Evolutionary conservation across 2,329 filamentous ascomycete genomes (phyloP), one percentile per base, ranked within the genome.

Genomic region (Cladosporium sphaerospermum): DNA sequence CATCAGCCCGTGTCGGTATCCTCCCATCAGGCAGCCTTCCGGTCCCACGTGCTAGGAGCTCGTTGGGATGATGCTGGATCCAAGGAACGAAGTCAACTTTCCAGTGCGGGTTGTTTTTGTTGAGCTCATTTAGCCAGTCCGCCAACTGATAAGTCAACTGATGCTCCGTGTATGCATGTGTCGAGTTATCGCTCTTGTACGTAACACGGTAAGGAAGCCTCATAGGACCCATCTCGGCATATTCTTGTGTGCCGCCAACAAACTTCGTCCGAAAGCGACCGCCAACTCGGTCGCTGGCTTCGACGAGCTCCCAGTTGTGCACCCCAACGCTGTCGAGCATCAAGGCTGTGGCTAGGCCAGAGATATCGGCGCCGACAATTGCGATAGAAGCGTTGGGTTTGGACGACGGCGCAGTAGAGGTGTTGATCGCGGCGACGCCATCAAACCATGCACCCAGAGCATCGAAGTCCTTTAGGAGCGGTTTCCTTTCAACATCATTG

Each of bases 141-240:
- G 75, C 81, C 1, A 85, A 71, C 61, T 84, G 79, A 64, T 83
- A 84, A 0, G 84, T 78, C 61, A 86, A 71, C 57, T 79, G 75
- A 61, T 84, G 81, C 58, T 85, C 82, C 3, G 76, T 75, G 56
- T 84, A 79, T 52, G 79, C 75, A 2, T 75, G 57, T 0, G 77
- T 82, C 58, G 77, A 71, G 57, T 82, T 81, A 14, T 75, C 73
- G 18, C 70, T 69, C 3, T 73, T 63, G 57, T 79, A 75, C 8
- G 62, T 69, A 14, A 72, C 65, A 1, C 71, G 73, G 9, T 77
- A 69, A 0, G 82, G 82, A 56, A 85, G 79, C 3, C 81, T 70
- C 81, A 85, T 84, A 0, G 81, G 79, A 0, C 82, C 82, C 78
- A 77, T 76, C 63, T 85, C 82, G 59, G 84, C 81, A 64, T 84